Base-by-base conservation (phyloP, 192 early-diverging fungal species). In the Dissophora ornata region DNA sequence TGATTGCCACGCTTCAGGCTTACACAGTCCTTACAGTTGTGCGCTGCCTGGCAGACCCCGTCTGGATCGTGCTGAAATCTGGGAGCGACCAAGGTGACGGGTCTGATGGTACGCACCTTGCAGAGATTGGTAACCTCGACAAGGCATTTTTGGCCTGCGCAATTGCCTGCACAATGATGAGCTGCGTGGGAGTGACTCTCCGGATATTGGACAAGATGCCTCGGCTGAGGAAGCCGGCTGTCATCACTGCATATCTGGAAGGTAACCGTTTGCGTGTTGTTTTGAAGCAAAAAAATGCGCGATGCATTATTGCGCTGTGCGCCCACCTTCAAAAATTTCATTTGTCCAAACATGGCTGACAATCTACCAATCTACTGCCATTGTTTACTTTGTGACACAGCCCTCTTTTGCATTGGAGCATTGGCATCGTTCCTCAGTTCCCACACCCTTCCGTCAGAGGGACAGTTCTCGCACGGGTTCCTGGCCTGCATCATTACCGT, bases 1-100 rank as follows among this genome's bases (percentile, higher is more conserved):
- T 56, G 1, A 77, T 77, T 19, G 63, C 73, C 6, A 67, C 73
- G 4, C 36, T 77, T 30, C 73, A 77, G 19, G 73, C 73, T 0
- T 77, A 77, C 19, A 77, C 73, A 13, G 45, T 77, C 4, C 36
- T 77, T 19, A 77, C 73, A 13, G 73, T 77, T 9, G 73, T 77
- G 1, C 57, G 73, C 6, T 67, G 73, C 30, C 36, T 77, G 21
- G 73, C 73, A 28, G 64, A 67, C 33, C 73, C 73, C 5, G 48
- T 34, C 10, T 77, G 73, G 73, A 67, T 77, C 28, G 45, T 75
- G 26, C 34, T 45, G 29, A 6, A 33, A 26, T 33, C 46, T 0
- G 56, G 57, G 7, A 34, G 6, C 1, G 34, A 57, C n/a, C n/a
- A n/a, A n/a, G n/a, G n/a, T n/a, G n/a, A n/a, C n/a, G n/a, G n/a